Evolutionary conservation across 805 yeast species (phyloP), one percentile per base, ranked within the genome.

Genomic region (Yarrowia sp.): DNA sequence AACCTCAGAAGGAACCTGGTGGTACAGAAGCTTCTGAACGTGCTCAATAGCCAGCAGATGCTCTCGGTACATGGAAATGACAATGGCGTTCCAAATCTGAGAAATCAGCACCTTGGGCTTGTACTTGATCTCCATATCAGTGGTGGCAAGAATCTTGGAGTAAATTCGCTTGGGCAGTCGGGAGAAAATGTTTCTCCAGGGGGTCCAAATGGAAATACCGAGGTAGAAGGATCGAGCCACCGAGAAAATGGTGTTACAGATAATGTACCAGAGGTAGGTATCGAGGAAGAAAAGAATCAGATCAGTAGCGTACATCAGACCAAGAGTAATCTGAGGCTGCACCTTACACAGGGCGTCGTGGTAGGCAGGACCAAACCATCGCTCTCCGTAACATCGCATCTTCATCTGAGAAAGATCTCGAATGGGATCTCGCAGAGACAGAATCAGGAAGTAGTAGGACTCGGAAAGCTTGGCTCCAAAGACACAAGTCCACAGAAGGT

Each of bases 61-160:
- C 80, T 95, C 99, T 83, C 99, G 91, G 87, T 95, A 96, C 99
- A 95, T 95, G 66, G 99, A 93, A 72, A 95, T 95, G 70, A 95
- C 96, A 78, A 95, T 89, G 65, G 99, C 99, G 76, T 95, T 95
- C 99, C 99, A 95, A 72, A 96, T 93, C 82, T 95, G 99, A 45
- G 98, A 92, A 73, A 95, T 93, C 76, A 95, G 83, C 70, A 95
- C 98, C 85, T 95, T 95, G 71, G 99, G 98, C 80, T 95, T 93
- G 81, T 95, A 95, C 82, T 95, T 93, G 76, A 93, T 91, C 81
- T 95, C 98, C 99, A 96, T 93, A 77, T 95, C 98, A 70, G 97
- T 90, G 41, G 99, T 95, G 53, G 98, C 98, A 79, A 95, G 85
- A 70, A 95, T 88, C 85, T 95, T 95, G 65, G 98, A 91, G 83